Percentiles rank a stretch among this genome's conserved stretches.
Evolutionary conservation across 257 asterid species (phyloP).

Genomic region (Henckelia pumila): DNA sequence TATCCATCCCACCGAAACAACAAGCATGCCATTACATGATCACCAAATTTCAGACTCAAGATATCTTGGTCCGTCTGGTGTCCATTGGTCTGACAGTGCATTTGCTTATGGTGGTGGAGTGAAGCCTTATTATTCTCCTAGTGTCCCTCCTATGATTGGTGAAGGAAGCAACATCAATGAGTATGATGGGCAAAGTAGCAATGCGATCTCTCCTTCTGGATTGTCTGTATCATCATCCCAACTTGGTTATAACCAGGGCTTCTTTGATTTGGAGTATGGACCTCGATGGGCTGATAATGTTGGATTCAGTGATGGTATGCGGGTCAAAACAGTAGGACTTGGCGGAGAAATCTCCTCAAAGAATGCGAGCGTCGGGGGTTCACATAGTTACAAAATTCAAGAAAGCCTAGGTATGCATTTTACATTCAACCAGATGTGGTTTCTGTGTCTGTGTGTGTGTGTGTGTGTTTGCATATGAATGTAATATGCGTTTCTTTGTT

Average conservation of each 20-base stretch:
- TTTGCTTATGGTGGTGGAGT: conserved; percentile 44
- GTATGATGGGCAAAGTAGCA: conserved; percentile 39
- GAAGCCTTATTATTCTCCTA: conserved; percentile 45
- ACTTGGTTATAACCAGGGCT: conserved; percentile 50
- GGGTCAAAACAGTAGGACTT: conserved; percentile 37
- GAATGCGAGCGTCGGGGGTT: conserved; percentile 38
- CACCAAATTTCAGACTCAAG: conserved; percentile 38
- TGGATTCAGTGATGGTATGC: conserved; percentile 48
- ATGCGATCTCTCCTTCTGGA: conserved; percentile 41
- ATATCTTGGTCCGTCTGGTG: conserved; percentile 31
- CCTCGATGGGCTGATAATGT: conserved; percentile 47
- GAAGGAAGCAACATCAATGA: conserved; percentile 32
- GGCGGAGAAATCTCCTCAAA: conserved; percentile 35
- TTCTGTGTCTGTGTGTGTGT: background rate
- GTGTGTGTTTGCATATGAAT: background rate
- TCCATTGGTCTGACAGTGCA: conserved; percentile 43
- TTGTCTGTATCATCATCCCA: conserved; percentile 37
- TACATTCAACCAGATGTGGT: background rate
- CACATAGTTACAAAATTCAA: conserved; percentile 35
- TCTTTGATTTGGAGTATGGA: conserved; percentile 56
- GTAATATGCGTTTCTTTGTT: conserved; percentile 23
- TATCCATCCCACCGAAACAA: conserved; percentile 40
- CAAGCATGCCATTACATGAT: conserved; percentile 36
- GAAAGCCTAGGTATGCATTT: conserved; percentile 48
- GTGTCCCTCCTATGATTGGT: conserved; percentile 42